Conservation (phyloP, 2,329 filamentous ascomycete genomes). For the Scytalidium lignicola region DNA sequence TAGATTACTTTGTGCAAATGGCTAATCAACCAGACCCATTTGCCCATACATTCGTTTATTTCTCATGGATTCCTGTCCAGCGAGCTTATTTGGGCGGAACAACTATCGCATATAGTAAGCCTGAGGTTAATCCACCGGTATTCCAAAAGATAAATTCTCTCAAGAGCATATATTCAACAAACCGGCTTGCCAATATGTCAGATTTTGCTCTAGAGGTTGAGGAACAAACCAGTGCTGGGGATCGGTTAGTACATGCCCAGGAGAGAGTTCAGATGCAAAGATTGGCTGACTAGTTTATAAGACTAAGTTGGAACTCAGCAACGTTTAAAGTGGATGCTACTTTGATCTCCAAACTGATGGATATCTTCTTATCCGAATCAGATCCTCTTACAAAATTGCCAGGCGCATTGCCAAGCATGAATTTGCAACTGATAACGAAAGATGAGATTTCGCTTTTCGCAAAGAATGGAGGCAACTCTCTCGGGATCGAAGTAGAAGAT, state of each 20-base stretch:
- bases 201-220: not conserved
- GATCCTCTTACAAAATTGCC: not conserved
- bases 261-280: not conserved
- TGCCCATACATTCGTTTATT: not conserved
- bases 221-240: not conserved
- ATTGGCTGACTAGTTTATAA: not conserved
- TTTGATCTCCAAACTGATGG: not conserved
- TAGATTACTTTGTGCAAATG: not conserved
- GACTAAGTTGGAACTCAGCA: not conserved
- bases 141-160: not conserved
- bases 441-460: not conserved
- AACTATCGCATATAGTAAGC: not conserved
- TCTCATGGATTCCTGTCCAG: not conserved
- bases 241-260: not conserved
- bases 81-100: not conserved
- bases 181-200: not conserved
- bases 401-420: not conserved
- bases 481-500: not conserved
- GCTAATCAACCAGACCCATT: not conserved
- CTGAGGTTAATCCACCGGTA: not conserved
- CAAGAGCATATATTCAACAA: not conserved
- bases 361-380: not conserved
- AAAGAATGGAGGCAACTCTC: not conserved
- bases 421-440: not conserved
- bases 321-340: not conserved